These are phyloP conservation scores for Biancaea sappan DNA, from an alignment of 306 rosid genomes.

Conservation along the genomic window DNA sequence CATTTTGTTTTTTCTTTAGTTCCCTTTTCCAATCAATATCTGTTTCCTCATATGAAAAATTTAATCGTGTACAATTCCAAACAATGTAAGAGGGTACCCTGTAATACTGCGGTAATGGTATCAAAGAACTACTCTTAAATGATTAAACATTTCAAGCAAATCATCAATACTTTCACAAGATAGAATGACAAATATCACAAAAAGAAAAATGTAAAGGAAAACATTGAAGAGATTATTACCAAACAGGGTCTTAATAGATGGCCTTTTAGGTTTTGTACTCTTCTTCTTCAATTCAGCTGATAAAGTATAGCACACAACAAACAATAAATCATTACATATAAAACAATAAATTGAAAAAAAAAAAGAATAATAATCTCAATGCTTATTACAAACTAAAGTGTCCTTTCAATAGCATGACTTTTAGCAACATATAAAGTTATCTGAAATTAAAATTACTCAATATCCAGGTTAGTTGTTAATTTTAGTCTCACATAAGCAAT, in stretches of 20 bases:
- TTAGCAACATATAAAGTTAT: slow-evolving; percentile 8
- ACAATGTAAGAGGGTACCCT: background rate
- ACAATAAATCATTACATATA: slow-evolving; percentile 11
- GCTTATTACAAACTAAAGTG: slow-evolving; percentile 5
- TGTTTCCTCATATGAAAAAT: background rate
- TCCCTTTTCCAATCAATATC: background rate
- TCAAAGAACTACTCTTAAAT: background rate
- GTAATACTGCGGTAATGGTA: background rate
- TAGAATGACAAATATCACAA: background rate
- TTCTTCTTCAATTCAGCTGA: slow-evolving; percentile 98
- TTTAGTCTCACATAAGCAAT: background rate
- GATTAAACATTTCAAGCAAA: slow-evolving; percentile 17
- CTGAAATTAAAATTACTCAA: slow-evolving; percentile 23
- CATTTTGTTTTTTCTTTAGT: too few species aligned
- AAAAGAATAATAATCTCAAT: background rate
- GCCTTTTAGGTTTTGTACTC: slow-evolving; percentile 82
- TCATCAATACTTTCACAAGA: background rate
- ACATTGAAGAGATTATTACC: slow-evolving; percentile 56
- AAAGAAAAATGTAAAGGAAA: slow-evolving; percentile 7
- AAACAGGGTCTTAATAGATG: slow-evolving; percentile 88
- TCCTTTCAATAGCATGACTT: background rate
- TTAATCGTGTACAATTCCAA: slow-evolving; percentile 10
- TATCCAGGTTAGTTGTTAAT: slow-evolving; percentile 2
- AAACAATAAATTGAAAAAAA: background rate
- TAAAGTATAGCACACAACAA: slow-evolving; percentile 23